A percentile compares a stretch with the other conserved stretches of the same genome.
These are phyloP conservation scores for Mimosa pudica DNA, from an alignment of 306 rosid species.

Conservation along the genomic window DNA sequence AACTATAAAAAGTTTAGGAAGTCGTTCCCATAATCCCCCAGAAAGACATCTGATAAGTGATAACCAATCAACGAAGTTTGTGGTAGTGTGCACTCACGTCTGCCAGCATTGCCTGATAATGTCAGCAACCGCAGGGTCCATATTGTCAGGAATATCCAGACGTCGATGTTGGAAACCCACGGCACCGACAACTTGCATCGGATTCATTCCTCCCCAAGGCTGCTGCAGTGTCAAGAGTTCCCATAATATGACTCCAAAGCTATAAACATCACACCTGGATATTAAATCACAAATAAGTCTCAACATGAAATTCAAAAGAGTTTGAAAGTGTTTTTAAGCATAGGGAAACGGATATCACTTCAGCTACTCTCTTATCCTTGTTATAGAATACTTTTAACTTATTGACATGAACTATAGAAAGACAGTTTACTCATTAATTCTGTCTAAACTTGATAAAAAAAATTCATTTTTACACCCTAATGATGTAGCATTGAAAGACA, in stretches of 20 bases:
- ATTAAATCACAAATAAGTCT: slow-evolving; percentile 27
- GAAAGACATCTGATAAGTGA: background rate
- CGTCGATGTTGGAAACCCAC: slow-evolving; percentile 99
- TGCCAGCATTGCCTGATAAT: slow-evolving; percentile 90
- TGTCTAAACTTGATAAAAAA: too few species aligned
- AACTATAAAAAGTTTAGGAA: background rate
- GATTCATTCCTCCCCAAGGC: slow-evolving; percentile 99
- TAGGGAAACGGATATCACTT: background rate
- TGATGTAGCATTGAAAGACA: too few species aligned
- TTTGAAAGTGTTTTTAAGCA: background rate
- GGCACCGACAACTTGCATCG: slow-evolving; percentile 99
- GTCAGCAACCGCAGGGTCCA: slow-evolving; percentile 79
- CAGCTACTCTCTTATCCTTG: background rate
- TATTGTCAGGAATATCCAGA: slow-evolving; percentile 85
- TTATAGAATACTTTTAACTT: too few species aligned
- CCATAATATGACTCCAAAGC: slow-evolving; percentile 98
- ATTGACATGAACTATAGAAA: too few species aligned
- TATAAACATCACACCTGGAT: slow-evolving; percentile 86
- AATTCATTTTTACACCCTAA: too few species aligned
- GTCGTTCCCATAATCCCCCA: background rate
- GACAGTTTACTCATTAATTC: too few species aligned
- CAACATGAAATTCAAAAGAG: slow-evolving; percentile 25
- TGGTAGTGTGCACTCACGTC: slow-evolving; percentile 62
- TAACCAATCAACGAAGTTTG: background rate
- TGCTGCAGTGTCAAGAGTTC: slow-evolving; percentile 90